Percentiles rank a stretch among this genome's conserved stretches.
Evolutionary conservation across 345 rosid genomes (phyloP).

Genomic region (Turritis glabra): DNA sequence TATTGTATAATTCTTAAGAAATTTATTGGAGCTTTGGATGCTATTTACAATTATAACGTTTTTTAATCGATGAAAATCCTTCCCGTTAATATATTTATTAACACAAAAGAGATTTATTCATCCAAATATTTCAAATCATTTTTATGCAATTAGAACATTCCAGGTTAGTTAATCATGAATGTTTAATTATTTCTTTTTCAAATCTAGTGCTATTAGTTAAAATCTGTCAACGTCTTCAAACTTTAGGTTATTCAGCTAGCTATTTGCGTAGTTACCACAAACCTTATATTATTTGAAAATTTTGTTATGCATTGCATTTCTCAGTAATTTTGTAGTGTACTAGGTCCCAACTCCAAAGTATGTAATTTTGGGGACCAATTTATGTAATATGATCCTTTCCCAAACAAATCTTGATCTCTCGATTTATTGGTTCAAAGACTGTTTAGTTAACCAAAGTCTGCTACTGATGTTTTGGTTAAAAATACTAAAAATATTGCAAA

Average conservation of each 20-base stretch:
- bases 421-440: no score
- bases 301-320: no score
- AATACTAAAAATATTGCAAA: no score
- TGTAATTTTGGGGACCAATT: no score
- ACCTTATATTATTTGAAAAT: no score
- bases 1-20: background rate
- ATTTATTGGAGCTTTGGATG: background rate
- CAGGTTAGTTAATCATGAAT: background rate
- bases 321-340: no score
- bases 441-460: no score
- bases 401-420: no score
- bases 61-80: background rate
- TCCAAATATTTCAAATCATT: background rate
- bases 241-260: background rate
- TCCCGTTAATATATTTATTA: background rate
- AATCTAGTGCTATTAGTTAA: background rate
- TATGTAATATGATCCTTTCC: no score
- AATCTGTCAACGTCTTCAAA: background rate
- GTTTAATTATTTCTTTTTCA: background rate
- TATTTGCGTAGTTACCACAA: background rate
- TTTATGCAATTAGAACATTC: background rate
- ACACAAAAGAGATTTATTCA: background rate
- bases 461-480: no score
- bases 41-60: background rate
- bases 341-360: no score